phyloP scores from a whole-genome alignment of 139 green algal species.

The Asterochloris sp. region DNA sequence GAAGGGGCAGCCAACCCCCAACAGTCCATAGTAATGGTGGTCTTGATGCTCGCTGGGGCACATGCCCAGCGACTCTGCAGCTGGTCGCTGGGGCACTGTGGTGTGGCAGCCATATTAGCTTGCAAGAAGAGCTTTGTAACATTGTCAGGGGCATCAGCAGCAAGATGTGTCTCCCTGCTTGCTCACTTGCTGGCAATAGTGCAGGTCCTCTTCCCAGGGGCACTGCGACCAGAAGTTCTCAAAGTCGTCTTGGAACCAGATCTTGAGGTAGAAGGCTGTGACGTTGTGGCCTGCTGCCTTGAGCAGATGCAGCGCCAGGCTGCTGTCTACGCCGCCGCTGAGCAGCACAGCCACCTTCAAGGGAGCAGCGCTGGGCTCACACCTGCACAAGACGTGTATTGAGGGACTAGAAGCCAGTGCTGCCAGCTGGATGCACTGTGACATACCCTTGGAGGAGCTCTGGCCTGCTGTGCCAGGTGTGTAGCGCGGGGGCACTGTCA shows the following conservation, averaged over 20 bases:
- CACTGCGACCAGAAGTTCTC: slow-evolving; percentile 93
- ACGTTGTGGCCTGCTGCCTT: slow-evolving; percentile 75
- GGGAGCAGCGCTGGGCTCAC: slow-evolving; percentile 13
- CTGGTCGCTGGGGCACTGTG: no score
- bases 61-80: no score
- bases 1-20: not conserved
- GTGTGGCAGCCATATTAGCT: no score
- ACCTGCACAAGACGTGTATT: not conserved
- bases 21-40: not conserved
- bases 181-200: slow-evolving; percentile 71
- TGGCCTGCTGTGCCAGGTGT: no score
- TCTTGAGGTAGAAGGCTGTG: slow-evolving; percentile 88
- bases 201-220: slow-evolving; percentile 97
- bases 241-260: slow-evolving; percentile 97
- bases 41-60: no score
- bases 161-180: not conserved
- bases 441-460: no score
- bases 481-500: no score
- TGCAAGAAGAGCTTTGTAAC: no score
- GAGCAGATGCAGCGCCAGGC: slow-evolving; percentile 82
- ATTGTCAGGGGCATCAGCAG: no score
- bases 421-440: no score
- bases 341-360: slow-evolving; percentile 80
- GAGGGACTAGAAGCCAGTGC: no score
- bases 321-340: slow-evolving; percentile 96